Conservation (phyloP, 1,284 basidiomycete genomes). For the Rhodotorula sp. region DNA sequence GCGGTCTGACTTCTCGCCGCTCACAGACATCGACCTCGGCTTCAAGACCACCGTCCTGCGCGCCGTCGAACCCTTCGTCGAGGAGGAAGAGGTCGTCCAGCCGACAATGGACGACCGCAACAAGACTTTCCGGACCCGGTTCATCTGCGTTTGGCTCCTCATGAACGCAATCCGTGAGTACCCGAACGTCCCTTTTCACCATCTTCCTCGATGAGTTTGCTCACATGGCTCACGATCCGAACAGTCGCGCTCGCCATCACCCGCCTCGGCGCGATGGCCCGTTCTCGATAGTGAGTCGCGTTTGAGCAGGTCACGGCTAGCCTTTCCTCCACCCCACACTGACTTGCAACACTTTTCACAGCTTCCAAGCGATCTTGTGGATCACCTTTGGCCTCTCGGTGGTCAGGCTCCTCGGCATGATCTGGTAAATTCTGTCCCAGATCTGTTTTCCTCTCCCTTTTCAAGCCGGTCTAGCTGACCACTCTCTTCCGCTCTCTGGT, state of each 20-base stretch:
- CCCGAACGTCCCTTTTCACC: background rate
- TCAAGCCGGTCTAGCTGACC: background rate
- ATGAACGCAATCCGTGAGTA: conserved; percentile 59
- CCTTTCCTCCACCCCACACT: too few relatives aligned
- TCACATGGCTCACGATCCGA: background rate
- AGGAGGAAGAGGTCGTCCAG: conserved; percentile 68
- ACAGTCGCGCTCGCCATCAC: conserved; percentile 33
- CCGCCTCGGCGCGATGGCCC: conserved; percentile 35
- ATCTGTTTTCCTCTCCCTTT: background rate
- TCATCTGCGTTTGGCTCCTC: conserved; percentile 66
- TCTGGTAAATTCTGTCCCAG: background rate
- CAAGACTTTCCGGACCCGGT: conserved; percentile 80
- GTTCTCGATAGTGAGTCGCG: conserved; percentile 53
- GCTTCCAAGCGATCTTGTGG: conserved; percentile 78
- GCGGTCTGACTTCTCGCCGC: conserved; percentile 50
- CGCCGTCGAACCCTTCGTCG: conserved; percentile 77
- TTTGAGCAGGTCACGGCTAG: too few relatives aligned
- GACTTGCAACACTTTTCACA: background rate
- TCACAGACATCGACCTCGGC: conserved; percentile 81
- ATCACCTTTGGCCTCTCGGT: conserved; percentile 78
- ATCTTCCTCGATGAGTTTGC: background rate
- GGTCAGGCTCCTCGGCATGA: conserved; percentile 63
- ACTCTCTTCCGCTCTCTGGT: background rate
- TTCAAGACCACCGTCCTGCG: conserved; percentile 93
- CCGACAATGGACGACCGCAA: conserved; percentile 82